Percentiles rank a stretch among this genome's conserved stretches.
Evolutionary conservation across 2,329 filamentous ascomycete genomes (phyloP).

Genomic region (Fusarium sp.): DNA sequence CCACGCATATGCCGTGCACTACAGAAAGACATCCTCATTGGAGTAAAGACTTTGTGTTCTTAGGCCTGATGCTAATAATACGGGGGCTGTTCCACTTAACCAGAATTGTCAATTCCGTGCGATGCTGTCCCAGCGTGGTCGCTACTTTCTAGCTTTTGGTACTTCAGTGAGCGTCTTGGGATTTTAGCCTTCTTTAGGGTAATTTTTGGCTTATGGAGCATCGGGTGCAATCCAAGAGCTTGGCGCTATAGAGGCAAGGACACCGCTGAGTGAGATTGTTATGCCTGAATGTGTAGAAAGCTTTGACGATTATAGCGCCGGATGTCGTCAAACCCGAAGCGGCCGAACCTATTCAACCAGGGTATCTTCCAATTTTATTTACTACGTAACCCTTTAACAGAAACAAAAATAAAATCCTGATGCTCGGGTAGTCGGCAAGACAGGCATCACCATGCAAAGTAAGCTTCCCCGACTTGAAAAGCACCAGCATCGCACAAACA

Average conservation of each 20-base stretch:
- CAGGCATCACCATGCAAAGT: not conserved
- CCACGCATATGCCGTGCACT: not conserved
- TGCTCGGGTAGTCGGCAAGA: not conserved
- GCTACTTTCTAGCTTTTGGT: not conserved
- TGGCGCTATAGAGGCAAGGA: not conserved
- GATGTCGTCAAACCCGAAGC: not conserved
- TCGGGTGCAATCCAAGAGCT: not conserved
- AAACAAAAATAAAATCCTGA: no score
- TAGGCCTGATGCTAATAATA: not conserved
- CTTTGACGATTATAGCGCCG: not conserved
- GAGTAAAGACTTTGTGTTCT: not conserved
- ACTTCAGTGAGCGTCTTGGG: no score
- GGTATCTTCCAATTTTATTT: not conserved
- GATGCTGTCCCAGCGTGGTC: no score
- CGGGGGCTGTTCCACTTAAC: not conserved
- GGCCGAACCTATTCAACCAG: not conserved
- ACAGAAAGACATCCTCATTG: not conserved
- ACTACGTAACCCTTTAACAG: no score
- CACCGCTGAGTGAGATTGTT: conserved; percentile 21
- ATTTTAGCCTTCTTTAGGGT: fast-evolving
- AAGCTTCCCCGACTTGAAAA: not conserved
- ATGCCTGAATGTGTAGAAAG: not conserved
- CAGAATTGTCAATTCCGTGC: not conserved
- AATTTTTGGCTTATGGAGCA: not conserved
- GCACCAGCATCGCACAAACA: not conserved